A percentile compares a stretch with the other conserved stretches of the same genome.
Evolutionary conservation across 2,329 filamentous ascomycete genomes (phyloP).

Genomic region (Epichloe typhina): DNA sequence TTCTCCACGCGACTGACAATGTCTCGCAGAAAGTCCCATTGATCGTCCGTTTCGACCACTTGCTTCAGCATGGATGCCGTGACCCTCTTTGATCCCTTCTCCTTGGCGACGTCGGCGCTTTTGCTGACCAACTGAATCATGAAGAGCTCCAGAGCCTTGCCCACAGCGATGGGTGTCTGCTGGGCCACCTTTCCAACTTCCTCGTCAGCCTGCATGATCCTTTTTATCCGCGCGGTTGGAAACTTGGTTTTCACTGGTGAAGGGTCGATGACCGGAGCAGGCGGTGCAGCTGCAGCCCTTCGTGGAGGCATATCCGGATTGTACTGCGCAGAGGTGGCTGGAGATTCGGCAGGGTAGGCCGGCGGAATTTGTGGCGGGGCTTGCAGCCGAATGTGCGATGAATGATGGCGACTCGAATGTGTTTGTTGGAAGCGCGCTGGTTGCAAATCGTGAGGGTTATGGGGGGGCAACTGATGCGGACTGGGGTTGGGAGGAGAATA

Average conservation of each 20-base stretch:
- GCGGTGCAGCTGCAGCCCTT: slow-evolving; percentile 17
- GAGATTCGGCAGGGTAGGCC: neutral
- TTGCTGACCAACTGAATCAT: slow-evolving; percentile 91
- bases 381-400: slow-evolving; percentile 2
- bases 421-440: slow-evolving; percentile 6
- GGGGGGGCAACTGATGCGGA: slow-evolving; percentile 5
- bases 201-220: slow-evolving; percentile 98
- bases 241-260: slow-evolving; percentile 89
- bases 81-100: slow-evolving; percentile 78
- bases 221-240: slow-evolving; percentile 91
- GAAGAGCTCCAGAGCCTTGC: slow-evolving; percentile 91
- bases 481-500: slow-evolving; percentile 10
- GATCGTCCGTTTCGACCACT: slow-evolving; percentile 75
- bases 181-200: slow-evolving; percentile 98
- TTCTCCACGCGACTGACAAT: slow-evolving; percentile 74
- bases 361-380: slow-evolving; percentile 1
- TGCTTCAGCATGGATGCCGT: slow-evolving; percentile 85
- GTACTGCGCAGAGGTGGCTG: slow-evolving; percentile 3
- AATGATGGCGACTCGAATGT: neutral
- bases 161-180: slow-evolving; percentile 89
- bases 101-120: slow-evolving; percentile 70
- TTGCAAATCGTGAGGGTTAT: slow-evolving; percentile 8
- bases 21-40: slow-evolving; percentile 87
- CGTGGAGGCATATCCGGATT: slow-evolving; percentile 22
- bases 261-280: slow-evolving; percentile 34